Conservation (phyloP, 768 basidiomycete genomes). For the Antrodiella citrinella region DNA sequence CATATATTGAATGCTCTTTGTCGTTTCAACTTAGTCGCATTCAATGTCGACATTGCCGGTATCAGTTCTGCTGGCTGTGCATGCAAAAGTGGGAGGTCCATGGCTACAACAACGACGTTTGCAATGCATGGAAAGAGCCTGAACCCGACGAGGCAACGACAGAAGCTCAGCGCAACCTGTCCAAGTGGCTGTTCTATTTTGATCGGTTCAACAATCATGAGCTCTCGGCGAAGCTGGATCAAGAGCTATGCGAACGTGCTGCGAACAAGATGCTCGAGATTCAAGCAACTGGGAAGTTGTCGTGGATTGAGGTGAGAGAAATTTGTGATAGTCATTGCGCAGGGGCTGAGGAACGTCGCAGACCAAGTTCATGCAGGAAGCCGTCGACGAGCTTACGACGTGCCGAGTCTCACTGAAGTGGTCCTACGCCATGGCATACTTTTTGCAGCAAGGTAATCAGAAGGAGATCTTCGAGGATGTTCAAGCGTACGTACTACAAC, state of each 20-base stretch:
- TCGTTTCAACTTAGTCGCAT: conserved; percentile 68
- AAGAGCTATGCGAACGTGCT: conserved; percentile 86
- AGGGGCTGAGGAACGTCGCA: conserved; percentile 1
- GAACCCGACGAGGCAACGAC: conserved; percentile 42
- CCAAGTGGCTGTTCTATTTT: conserved; percentile 56
- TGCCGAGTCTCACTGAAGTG: conserved; percentile 95
- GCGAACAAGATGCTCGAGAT: conserved; percentile 99
- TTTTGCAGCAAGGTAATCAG: conserved; percentile 80
- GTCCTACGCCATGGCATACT: conserved; percentile 99
- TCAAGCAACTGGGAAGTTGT: conserved; percentile 83
- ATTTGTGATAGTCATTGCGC: neutral
- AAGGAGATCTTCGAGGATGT: conserved; percentile 97
- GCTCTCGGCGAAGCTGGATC: conserved; percentile 89
- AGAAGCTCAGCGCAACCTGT: conserved; percentile 32
- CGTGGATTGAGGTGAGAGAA: conserved; percentile 88
- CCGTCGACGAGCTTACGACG: conserved; percentile 83
- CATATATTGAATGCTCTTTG: neutral
- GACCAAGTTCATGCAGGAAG: conserved; percentile 88
- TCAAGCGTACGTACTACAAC: conserved; percentile 59
- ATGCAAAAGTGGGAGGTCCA: conserved; percentile 48
- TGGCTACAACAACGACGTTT: conserved; percentile 23
- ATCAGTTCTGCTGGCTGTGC: conserved; percentile 99
- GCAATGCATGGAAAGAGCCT: conserved; percentile 54
- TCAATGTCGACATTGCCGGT: conserved; percentile 97
- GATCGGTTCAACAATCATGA: conserved; percentile 99